These are phyloP conservation scores for Stellera chamaejasme DNA, from an alignment of 345 rosid genomes.

Conservation along the genomic window DNA sequence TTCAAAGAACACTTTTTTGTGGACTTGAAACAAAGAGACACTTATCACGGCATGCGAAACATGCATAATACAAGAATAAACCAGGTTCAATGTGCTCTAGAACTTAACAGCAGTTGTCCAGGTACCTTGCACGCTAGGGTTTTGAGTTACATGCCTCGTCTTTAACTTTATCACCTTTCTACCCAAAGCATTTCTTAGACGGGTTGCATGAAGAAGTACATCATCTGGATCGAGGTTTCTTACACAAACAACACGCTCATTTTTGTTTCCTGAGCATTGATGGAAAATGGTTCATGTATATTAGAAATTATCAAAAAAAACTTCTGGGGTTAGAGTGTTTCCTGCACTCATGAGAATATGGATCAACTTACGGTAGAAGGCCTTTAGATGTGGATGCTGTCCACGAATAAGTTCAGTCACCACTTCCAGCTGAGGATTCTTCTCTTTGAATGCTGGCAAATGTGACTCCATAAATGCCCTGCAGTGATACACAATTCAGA, in stretches of 20 bases:
- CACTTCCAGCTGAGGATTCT: constrained; percentile 74
- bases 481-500: constrained; percentile 2
- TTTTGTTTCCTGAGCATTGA: constrained; percentile 51
- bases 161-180: constrained; percentile 71
- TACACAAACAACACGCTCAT: constrained; percentile 78
- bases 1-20: too few species aligned
- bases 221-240: constrained; percentile 70
- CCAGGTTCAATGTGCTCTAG: constrained; percentile 17
- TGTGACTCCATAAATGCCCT: constrained; percentile 87
- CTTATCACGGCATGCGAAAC: too few species aligned
- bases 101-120: constrained; percentile 68
- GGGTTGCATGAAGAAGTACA: constrained; percentile 49
- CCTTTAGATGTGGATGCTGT: constrained; percentile 83
- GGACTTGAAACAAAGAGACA: too few species aligned
- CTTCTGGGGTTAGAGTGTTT: not conserved
- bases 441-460: constrained; percentile 52
- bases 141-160: constrained; percentile 71
- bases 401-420: constrained; percentile 67
- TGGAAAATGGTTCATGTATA: not conserved
- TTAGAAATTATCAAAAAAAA: not conserved
- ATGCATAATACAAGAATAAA: too few species aligned
- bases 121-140: constrained; percentile 87
- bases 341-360: not conserved
- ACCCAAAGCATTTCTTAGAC: constrained; percentile 73
- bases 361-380: constrained; percentile 52